phyloP scores from a whole-genome alignment of 495 filamentous ascomycete genomes.

The Cercophora samala region DNA sequence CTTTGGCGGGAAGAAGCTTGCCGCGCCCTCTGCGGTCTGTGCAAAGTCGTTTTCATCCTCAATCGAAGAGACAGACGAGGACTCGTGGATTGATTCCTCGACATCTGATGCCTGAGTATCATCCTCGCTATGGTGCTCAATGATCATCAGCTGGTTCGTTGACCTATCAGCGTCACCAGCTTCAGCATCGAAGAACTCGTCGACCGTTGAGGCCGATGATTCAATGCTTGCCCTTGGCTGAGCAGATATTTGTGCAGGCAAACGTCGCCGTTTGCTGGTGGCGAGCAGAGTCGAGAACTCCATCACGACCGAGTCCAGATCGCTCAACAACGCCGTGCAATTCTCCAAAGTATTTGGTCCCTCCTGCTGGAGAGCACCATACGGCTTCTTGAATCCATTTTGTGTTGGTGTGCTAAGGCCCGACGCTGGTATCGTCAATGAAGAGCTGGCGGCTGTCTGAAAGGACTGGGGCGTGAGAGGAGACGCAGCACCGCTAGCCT shows the following conservation, averaged over 20 bases:
- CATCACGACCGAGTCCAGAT: constrained; percentile 75
- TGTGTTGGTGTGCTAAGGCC: constrained; percentile 36
- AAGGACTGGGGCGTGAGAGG: constrained; percentile 43
- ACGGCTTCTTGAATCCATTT: constrained; percentile 35
- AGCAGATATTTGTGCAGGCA: constrained; percentile 47
- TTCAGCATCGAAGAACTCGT: constrained; percentile 93
- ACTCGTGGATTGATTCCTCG: constrained; percentile 58
- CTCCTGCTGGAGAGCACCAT: constrained; percentile 39
- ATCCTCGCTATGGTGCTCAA: constrained; percentile 65
- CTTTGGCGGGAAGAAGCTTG: constrained; percentile 63
- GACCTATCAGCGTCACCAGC: constrained; percentile 61
- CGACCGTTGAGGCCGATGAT: constrained; percentile 59
- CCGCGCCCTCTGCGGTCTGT: constrained; percentile 38
- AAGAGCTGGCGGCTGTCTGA: constrained; percentile 48
- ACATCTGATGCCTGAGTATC: constrained; percentile 48
- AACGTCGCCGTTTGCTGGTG: constrained; percentile 74
- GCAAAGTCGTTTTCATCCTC: constrained; percentile 48
- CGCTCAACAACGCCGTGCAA: constrained; percentile 71
- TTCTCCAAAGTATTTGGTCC: constrained; percentile 68
- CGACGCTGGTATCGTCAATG: constrained; percentile 58
- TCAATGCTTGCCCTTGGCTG: constrained; percentile 74
- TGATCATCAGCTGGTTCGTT: constrained; percentile 61
- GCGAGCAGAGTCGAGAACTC: constrained; percentile 75
- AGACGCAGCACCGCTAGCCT: constrained; percentile 51
- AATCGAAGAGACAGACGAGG: constrained; percentile 58